Percentiles rank a stretch among this genome's conserved stretches.
Conservation (phyloP, 2,329 filamentous ascomycete species). For the Hortaea werneckii region DNA sequence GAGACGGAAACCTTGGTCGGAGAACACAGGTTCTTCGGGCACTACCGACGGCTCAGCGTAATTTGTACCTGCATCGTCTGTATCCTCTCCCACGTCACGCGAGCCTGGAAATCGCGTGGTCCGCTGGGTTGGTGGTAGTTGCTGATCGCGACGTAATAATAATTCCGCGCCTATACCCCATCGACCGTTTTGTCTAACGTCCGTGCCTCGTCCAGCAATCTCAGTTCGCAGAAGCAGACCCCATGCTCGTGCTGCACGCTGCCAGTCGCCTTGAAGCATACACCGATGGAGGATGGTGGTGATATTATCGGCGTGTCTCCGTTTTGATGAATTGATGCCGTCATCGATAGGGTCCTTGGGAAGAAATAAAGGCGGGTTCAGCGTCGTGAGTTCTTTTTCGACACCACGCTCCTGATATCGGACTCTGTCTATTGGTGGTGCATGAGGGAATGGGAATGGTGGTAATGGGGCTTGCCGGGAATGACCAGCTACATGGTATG, state of each 20-base stretch:
- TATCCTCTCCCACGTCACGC: constrained; percentile 4
- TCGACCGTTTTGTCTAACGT: constrained; percentile 57
- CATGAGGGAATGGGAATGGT: constrained; percentile 36
- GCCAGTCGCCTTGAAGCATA: constrained; percentile 59
- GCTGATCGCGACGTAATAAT: constrained; percentile 48
- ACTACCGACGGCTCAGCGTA: background rate
- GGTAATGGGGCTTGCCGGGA: constrained; percentile 30
- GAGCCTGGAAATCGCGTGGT: background rate
- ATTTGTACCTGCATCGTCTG: background rate
- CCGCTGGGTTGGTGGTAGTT: background rate
- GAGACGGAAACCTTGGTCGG: constrained; percentile 41
- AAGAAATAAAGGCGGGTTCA: constrained; percentile 33
- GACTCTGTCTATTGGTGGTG: constrained; percentile 17
- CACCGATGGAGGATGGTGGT: constrained; percentile 62
- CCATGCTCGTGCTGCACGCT: constrained; percentile 64
- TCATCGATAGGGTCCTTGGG: constrained; percentile 12
- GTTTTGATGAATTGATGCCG: constrained; percentile 27
- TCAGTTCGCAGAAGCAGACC: constrained; percentile 59
- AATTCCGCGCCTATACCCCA: constrained; percentile 85
- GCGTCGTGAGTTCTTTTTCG: constrained; percentile 30
- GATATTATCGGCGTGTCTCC: constrained; percentile 55
- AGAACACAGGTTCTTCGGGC: constrained; percentile 5
- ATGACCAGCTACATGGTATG: constrained; percentile 32
- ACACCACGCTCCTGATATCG: constrained; percentile 14
- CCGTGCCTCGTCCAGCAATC: constrained; percentile 47